Conservation (phyloP, 75 land plant species). For the Larix kaempferi region DNA sequence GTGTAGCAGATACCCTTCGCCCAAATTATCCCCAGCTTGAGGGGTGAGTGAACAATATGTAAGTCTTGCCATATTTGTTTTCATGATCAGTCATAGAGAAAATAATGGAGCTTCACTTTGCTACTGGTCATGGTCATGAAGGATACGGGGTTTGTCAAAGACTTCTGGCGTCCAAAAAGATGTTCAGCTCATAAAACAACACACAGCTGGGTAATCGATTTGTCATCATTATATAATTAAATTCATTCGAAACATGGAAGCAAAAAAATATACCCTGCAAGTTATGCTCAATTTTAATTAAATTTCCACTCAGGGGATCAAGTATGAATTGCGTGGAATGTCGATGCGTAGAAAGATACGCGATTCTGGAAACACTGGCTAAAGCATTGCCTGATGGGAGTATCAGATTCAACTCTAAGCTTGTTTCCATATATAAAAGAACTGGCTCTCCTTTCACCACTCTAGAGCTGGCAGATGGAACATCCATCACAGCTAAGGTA, state of each 20-base stretch:
- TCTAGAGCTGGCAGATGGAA: slow-evolving; percentile 43
- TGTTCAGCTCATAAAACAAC: not conserved
- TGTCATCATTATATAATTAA: no score
- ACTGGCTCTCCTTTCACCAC: not conserved
- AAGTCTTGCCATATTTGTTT: not conserved
- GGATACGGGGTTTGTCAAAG: no score
- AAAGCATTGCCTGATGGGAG: slow-evolving; percentile 37
- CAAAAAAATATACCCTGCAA: no score
- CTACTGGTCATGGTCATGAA: not conserved
- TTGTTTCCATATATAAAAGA: not conserved
- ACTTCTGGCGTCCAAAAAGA: no score
- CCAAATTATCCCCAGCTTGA: not conserved
- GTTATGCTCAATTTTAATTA: no score
- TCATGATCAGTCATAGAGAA: not conserved
- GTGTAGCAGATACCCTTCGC: slow-evolving; percentile 24
- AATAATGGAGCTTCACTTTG: not conserved
- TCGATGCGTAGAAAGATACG: slow-evolving; percentile 38
- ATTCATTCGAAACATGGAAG: no score
- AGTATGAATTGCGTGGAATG: not conserved
- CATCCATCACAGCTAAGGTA: slow-evolving; percentile 46
- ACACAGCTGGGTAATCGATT: no score
- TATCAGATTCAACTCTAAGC: slow-evolving; percentile 35
- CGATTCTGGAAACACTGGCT: slow-evolving; percentile 46
- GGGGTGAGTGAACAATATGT: slow-evolving; percentile 9
- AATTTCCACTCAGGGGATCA: no score